Conservation (phyloP, 495 filamentous ascomycete species). For the Aspergillus avenaceus region DNA sequence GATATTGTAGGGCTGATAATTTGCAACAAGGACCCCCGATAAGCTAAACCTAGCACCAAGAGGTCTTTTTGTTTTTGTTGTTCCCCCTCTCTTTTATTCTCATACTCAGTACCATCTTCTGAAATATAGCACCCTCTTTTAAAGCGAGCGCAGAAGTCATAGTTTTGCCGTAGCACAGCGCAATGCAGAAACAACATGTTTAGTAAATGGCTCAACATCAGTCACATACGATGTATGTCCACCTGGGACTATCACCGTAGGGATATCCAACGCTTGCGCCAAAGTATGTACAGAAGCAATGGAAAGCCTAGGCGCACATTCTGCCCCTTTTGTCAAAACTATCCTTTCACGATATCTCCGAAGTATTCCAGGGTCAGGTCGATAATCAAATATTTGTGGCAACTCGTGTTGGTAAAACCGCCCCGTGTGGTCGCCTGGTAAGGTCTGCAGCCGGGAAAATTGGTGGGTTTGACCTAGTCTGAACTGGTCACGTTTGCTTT, state of each 20-base stretch:
- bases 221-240: slow-evolving; percentile 2
- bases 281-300: neutral
- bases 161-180: too few relatives aligned
- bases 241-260: neutral
- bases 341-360: neutral
- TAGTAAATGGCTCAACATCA: neutral
- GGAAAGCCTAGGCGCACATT: neutral
- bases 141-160: too few relatives aligned
- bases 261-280: neutral
- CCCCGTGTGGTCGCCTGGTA: neutral
- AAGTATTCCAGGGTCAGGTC: neutral
- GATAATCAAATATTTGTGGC: neutral
- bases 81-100: neutral
- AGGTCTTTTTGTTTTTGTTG: neutral
- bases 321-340: neutral
- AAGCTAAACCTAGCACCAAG: too few relatives aligned
- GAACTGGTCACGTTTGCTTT: neutral
- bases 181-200: neutral
- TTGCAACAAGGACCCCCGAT: too few relatives aligned
- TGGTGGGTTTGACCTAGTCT: neutral
- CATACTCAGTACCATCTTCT: neutral
- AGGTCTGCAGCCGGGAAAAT: neutral
- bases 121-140: too few relatives aligned
- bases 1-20: too few relatives aligned
- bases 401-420: neutral